phyloP scores from a whole-genome alignment of 768 basidiomycete species.

The Clitopilus hobsonii region DNA sequence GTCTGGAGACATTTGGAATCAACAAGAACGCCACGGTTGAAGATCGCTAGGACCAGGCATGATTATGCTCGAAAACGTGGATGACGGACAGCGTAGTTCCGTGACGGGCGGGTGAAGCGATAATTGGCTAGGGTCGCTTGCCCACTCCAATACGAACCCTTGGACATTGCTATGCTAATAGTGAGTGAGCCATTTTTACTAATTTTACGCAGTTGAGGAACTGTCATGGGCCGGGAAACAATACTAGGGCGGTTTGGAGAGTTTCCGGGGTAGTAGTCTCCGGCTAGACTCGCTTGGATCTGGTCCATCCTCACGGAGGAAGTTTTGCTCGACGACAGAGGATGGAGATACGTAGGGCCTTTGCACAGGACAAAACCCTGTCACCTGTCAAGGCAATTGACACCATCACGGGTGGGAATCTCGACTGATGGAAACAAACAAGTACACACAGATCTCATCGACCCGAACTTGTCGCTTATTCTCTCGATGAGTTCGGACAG shows the following conservation, averaged over 20 bases:
- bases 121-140: background rate
- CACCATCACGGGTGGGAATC: conserved; percentile 15
- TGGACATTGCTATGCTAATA: background rate
- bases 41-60: background rate
- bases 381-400: conserved; percentile 6
- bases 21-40: too few relatives aligned
- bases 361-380: background rate
- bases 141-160: background rate
- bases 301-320: background rate
- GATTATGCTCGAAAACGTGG: conserved; percentile 5
- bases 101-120: conserved; percentile 8
- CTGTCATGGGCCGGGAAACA: background rate
- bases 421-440: conserved; percentile 10
- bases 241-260: too few relatives aligned
- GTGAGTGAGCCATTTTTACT: background rate
- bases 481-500: conserved; percentile 32
- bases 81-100: background rate
- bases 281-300: background rate
- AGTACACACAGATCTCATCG: conserved; percentile 12
- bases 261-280: background rate
- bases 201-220: background rate
- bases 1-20: too few relatives aligned
- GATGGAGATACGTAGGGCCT: background rate
- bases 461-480: conserved; percentile 29
- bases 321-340: background rate